phyloP scores from a whole-genome alignment of 2,329 filamentous ascomycete genomes.

The Colletotrichum destructivum region DNA sequence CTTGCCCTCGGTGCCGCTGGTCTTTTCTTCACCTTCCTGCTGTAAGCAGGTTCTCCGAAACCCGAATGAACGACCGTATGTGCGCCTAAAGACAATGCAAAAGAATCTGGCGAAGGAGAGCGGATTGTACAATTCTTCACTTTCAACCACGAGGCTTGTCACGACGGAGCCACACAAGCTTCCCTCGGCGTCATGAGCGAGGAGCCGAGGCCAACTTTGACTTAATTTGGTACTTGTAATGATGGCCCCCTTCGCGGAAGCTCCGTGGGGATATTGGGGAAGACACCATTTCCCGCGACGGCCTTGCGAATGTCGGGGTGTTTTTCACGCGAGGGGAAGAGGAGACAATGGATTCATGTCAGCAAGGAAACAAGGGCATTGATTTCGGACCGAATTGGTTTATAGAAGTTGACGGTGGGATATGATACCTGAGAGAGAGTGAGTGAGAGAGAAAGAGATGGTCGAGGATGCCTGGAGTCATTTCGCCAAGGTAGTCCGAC shows the following conservation, averaged over 20 bases:
- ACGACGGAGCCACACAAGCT: constrained; percentile 24
- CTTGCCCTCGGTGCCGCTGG: constrained; percentile 41
- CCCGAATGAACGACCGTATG: constrained; percentile 32
- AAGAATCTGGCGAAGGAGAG: constrained; percentile 40
- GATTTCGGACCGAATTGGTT: constrained; percentile 7
- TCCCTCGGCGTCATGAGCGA: background rate
- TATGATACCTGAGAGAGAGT: constrained; percentile 24
- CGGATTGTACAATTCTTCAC: constrained; percentile 38
- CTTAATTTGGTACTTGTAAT: constrained; percentile 37
- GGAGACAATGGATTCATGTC: constrained; percentile 6
- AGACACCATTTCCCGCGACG: constrained; percentile 18
- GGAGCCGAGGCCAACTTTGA: constrained; percentile 31
- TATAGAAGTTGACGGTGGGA: constrained; percentile 6
- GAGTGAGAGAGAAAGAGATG: too few relatives aligned
- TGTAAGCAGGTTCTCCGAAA: constrained; percentile 35
- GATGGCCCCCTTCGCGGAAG: constrained; percentile 29
- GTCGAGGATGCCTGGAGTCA: constrained; percentile 9
- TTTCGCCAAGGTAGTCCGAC: constrained; percentile 13
- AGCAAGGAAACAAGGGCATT: constrained; percentile 9
- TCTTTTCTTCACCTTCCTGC: constrained; percentile 43
- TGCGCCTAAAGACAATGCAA: constrained; percentile 24
- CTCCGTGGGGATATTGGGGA: constrained; percentile 8
- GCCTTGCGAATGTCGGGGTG: constrained; percentile 18
- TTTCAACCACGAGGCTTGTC: constrained; percentile 34
- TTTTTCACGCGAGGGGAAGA: constrained; percentile 18